Percentiles rank a stretch among this genome's conserved stretches.
phyloP scores from a whole-genome alignment of 2,329 filamentous ascomycete species.

The Colletotrichum sp. region DNA sequence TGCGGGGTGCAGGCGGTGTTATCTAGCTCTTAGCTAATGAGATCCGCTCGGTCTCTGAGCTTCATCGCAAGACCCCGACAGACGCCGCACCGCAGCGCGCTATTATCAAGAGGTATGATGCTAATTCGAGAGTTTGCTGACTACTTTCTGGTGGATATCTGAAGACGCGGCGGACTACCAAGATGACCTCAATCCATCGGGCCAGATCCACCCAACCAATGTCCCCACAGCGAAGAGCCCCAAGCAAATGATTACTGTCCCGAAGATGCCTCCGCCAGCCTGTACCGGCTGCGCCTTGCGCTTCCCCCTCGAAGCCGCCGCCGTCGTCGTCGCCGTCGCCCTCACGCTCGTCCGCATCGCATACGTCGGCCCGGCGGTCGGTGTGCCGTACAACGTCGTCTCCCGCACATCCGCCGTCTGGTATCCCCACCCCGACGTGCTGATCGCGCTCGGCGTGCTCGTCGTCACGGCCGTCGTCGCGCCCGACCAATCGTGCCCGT shows the following conservation, averaged over 20 bases:
- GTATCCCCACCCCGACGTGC: not conserved
- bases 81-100: not conserved
- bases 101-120: not conserved
- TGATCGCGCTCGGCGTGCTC: not conserved
- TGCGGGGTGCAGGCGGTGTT: constrained; percentile 14
- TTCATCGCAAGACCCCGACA: not conserved
- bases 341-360: not conserved
- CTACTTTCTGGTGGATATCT: not conserved
- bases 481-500: not conserved
- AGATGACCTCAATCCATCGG: not conserved
- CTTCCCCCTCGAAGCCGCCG: not conserved
- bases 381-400: not conserved
- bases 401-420: not conserved
- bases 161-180: not conserved
- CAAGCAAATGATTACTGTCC: not conserved
- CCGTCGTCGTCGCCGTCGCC: not conserved
- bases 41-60: not conserved
- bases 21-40: constrained; percentile 15
- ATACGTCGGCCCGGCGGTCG: not conserved
- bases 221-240: not conserved
- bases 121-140: not conserved
- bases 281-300: not conserved
- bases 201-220: constrained; percentile 12
- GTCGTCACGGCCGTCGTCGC: not conserved
- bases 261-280: not conserved